phyloP scores from a whole-genome alignment of 495 filamentous ascomycete genomes.

The Talaromyces stipitatus region DNA sequence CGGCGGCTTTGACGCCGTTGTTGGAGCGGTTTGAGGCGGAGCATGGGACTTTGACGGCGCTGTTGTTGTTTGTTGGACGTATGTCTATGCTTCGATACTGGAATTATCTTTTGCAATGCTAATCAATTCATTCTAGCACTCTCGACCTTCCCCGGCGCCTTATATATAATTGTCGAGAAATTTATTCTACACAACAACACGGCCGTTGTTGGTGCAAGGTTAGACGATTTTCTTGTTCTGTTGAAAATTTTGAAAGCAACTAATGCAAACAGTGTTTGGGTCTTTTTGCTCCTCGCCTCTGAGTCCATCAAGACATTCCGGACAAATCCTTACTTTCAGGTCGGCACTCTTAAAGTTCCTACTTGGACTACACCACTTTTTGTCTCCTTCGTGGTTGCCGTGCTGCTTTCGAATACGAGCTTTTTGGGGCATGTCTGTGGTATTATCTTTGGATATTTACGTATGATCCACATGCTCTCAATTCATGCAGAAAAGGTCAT shows the following conservation, averaged over 20 bases:
- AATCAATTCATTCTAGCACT: slow-evolving; percentile 48
- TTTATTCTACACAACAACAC: slow-evolving; percentile 56
- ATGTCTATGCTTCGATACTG: slow-evolving; percentile 30
- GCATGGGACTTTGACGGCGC: slow-evolving; percentile 77
- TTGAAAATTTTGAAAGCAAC: background rate
- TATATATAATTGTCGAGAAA: slow-evolving; percentile 67
- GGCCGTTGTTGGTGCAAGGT: slow-evolving; percentile 77
- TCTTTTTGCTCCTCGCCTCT: slow-evolving; percentile 75
- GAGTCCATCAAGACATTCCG: slow-evolving; percentile 78
- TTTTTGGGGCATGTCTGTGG: slow-evolving; percentile 83
- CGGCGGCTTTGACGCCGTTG: slow-evolving; percentile 71
- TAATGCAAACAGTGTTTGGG: slow-evolving; percentile 62
- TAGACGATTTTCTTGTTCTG: slow-evolving; percentile 15
- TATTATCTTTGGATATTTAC: slow-evolving; percentile 73
- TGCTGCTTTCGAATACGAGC: slow-evolving; percentile 72
- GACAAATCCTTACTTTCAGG: slow-evolving; percentile 64
- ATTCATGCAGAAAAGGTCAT: background rate
- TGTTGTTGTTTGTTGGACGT: slow-evolving; percentile 85
- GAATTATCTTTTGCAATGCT: slow-evolving; percentile 2
- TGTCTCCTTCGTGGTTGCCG: slow-evolving; percentile 58
- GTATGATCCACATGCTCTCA: slow-evolving; percentile 39
- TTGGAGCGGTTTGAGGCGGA: slow-evolving; percentile 92
- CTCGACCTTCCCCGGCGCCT: slow-evolving; percentile 65
- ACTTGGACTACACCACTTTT: slow-evolving; percentile 87
- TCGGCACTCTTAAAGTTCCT: slow-evolving; percentile 67